Conservation (phyloP, 1,284 basidiomycete genomes). For the Heterobasidion parviporum region DNA sequence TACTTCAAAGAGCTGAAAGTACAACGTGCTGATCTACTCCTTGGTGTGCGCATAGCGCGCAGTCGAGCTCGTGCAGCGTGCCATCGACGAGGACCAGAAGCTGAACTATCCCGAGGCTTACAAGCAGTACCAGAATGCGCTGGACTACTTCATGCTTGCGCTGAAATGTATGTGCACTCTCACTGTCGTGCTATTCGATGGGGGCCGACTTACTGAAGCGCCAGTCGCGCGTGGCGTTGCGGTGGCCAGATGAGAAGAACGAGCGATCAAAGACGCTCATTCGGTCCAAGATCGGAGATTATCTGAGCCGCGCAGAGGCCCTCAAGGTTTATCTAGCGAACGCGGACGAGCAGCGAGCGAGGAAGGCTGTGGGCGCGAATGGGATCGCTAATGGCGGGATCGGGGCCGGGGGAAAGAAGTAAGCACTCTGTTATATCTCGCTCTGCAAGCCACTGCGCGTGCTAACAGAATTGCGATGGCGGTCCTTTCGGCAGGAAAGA, state of each 20-base stretch:
- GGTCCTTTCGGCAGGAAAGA: conserved; percentile 37
- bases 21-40: neutral
- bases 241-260: conserved; percentile 83
- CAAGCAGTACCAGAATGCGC: conserved; percentile 89
- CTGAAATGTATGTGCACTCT: conserved; percentile 52
- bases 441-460: neutral
- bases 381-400: conserved; percentile 56
- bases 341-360: conserved; percentile 60
- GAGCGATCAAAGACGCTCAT: conserved; percentile 88
- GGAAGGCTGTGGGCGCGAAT: conserved; percentile 74
- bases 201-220: neutral
- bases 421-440: conserved; percentile 16
- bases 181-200: neutral
- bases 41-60: conserved; percentile 60
- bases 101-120: conserved; percentile 93
- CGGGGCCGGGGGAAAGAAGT: conserved; percentile 64
- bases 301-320: conserved; percentile 87
- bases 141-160: conserved; percentile 97
- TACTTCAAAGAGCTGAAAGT: neutral
- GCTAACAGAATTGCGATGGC: neutral
- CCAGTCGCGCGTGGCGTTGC: neutral
- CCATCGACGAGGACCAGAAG: conserved; percentile 93
- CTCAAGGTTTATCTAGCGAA: conserved; percentile 79
- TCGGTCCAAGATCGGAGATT: conserved; percentile 86
- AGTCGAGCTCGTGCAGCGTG: conserved; percentile 90